phyloP scores from a whole-genome alignment of 2,329 filamentous ascomycete species.

The Teratosphaeria gauchensis region DNA sequence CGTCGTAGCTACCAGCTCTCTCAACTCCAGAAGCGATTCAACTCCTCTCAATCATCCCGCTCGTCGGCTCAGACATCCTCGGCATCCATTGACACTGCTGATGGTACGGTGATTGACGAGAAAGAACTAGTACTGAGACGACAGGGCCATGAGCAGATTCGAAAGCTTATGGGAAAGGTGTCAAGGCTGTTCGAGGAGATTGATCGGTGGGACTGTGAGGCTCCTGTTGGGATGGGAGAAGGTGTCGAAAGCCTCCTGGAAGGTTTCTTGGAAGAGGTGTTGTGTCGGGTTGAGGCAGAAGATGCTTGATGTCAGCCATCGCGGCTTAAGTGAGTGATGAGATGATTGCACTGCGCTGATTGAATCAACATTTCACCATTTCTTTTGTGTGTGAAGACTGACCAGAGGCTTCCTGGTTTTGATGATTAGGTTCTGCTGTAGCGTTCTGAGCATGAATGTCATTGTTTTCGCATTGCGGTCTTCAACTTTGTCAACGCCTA shows the following conservation, averaged over 20 bases:
- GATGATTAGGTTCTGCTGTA: background rate
- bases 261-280: constrained; percentile 83
- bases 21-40: constrained; percentile 39
- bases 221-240: constrained; percentile 87
- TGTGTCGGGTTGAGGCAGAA: constrained; percentile 81
- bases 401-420: background rate
- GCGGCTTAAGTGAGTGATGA: background rate
- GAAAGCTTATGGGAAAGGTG: constrained; percentile 71
- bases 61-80: constrained; percentile 28
- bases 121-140: constrained; percentile 28
- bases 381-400: background rate
- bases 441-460: background rate
- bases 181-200: constrained; percentile 80
- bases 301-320: constrained; percentile 46
- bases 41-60: constrained; percentile 8
- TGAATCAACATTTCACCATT: background rate
- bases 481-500: background rate
- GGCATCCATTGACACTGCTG: background rate
- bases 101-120: constrained; percentile 1
- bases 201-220: constrained; percentile 74
- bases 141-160: constrained; percentile 75
- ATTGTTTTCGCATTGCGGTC: background rate
- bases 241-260: constrained; percentile 84
- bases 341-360: background rate
- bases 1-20: constrained; percentile 56